Evolutionary conservation across 2,329 filamentous ascomycete genomes (phyloP).

Genomic region (Colletotrichum euphorbiae): DNA sequence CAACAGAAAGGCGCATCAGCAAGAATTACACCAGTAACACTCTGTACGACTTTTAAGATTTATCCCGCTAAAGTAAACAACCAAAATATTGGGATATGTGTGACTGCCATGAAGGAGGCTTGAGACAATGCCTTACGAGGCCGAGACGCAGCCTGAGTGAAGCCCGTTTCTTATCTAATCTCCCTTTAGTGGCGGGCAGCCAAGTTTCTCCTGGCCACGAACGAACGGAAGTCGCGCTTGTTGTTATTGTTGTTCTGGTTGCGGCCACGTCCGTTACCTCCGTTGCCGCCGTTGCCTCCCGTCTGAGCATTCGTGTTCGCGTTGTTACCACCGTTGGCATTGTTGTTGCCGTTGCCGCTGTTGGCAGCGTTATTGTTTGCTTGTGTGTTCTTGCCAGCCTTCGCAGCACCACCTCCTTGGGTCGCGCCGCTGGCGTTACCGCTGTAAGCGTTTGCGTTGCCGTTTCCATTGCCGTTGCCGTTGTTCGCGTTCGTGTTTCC

Average conservation of each 20-base stretch:
- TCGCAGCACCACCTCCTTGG: background rate
- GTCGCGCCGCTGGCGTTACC: background rate
- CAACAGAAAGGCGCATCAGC: too few relatives aligned
- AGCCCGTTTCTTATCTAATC: background rate
- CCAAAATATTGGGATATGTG: background rate
- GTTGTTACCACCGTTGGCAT: background rate
- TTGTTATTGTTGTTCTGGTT: conserved; percentile 25
- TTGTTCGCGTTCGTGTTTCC: conserved; percentile 2
- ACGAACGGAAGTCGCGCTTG: conserved; percentile 22
- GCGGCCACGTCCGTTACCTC: conserved; percentile 10
- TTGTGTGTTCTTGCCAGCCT: conserved; percentile 36
- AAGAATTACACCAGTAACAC: background rate
- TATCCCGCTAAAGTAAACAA: conserved; percentile 20
- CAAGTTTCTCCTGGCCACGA: conserved; percentile 16
- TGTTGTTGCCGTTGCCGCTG: background rate
- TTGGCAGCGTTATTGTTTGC: conserved; percentile 12
- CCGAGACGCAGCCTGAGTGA: background rate
- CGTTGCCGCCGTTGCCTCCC: background rate
- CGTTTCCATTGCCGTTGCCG: background rate
- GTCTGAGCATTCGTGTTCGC: background rate
- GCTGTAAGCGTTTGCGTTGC: background rate
- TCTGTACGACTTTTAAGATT: background rate
- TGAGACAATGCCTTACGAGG: background rate
- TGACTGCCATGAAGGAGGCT: background rate
- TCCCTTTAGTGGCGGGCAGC: background rate